phyloP scores from a whole-genome alignment of 1,139 yeast genomes.

The Geotrichum candidum region DNA sequence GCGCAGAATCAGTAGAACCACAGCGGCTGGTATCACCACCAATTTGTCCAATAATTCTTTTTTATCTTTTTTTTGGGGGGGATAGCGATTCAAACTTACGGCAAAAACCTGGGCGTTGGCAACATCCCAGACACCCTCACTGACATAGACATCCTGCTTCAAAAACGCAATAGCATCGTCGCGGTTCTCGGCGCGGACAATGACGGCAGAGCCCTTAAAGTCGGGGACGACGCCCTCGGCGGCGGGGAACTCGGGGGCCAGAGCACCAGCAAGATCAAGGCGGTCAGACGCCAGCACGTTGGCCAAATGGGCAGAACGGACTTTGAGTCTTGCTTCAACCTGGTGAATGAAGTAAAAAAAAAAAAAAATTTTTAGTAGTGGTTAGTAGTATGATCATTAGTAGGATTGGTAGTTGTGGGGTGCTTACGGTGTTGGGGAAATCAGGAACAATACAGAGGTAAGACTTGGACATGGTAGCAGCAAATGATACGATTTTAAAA shows the following conservation, averaged over 20 bases:
- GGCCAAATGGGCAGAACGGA: constrained; percentile 3
- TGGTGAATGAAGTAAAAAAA: neutral
- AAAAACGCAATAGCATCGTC: constrained; percentile 61
- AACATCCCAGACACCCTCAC: constrained; percentile 71
- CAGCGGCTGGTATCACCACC: no score
- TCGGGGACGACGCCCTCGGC: constrained; percentile 41
- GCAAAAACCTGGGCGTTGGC: constrained; percentile 58
- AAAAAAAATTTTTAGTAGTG: no score
- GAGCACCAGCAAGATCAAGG: constrained; percentile 7
- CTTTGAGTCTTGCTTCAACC: constrained; percentile 7
- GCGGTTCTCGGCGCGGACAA: constrained; percentile 55
- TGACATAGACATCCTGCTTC: constrained; percentile 57
- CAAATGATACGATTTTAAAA: no score
- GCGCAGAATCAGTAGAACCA: neutral
- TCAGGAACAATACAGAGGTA: constrained; percentile 14
- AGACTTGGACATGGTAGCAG: neutral
- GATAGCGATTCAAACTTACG: constrained; percentile 22
- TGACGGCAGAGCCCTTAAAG: constrained; percentile 67
- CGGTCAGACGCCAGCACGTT: neutral
- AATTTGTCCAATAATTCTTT: no score
- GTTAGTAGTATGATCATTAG: neutral
- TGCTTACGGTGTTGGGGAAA: constrained; percentile 10
- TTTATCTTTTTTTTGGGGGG: no score
- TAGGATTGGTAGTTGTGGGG: neutral
- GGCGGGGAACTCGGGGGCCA: constrained; percentile 34